A percentile compares a stretch with the other conserved stretches of the same genome.
Conservation (phyloP, 1,139 yeast genomes). For the Magnusiomyces fungicola region DNA sequence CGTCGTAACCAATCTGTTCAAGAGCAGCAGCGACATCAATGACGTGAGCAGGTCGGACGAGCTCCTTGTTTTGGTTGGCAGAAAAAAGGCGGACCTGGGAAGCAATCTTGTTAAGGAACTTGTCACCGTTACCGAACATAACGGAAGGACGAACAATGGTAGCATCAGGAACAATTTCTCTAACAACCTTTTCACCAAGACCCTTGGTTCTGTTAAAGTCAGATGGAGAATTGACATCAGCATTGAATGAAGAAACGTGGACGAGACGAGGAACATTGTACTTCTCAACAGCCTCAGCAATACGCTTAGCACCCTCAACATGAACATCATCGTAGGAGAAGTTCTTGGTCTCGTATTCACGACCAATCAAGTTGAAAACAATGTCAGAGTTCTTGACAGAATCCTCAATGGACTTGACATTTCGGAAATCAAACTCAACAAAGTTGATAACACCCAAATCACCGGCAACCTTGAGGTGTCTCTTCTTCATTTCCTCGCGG, state of each 20-base stretch:
- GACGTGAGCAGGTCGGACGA: slow-evolving; percentile 67
- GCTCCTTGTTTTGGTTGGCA: slow-evolving; percentile 58
- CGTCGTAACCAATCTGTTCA: slow-evolving; percentile 75
- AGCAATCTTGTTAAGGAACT: slow-evolving; percentile 58
- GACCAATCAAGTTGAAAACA: slow-evolving; percentile 74
- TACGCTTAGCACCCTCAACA: slow-evolving; percentile 70
- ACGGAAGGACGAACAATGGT: slow-evolving; percentile 86
- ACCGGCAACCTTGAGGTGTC: slow-evolving; percentile 77
- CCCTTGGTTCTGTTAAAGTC: slow-evolving; percentile 76
- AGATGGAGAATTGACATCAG: slow-evolving; percentile 60
- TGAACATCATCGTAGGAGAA: slow-evolving; percentile 78
- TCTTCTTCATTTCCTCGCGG: slow-evolving; percentile 72
- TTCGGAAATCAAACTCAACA: slow-evolving; percentile 77
- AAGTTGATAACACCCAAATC: slow-evolving; percentile 84
- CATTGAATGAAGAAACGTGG: slow-evolving; percentile 78
- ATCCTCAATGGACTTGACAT: slow-evolving; percentile 67
- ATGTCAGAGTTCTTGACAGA: slow-evolving; percentile 77
- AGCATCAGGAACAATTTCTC: slow-evolving; percentile 61
- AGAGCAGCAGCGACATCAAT: slow-evolving; percentile 72
- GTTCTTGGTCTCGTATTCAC: slow-evolving; percentile 71
- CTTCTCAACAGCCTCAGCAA: slow-evolving; percentile 65
- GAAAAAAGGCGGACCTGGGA: slow-evolving; percentile 48
- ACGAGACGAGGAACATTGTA: slow-evolving; percentile 69
- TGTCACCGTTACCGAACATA: slow-evolving; percentile 71
- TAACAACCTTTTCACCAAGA: slow-evolving; percentile 64